Evolutionary conservation across 2,329 filamentous ascomycete species (phyloP).

Genomic region (Aureobasidium uvarum): DNA sequence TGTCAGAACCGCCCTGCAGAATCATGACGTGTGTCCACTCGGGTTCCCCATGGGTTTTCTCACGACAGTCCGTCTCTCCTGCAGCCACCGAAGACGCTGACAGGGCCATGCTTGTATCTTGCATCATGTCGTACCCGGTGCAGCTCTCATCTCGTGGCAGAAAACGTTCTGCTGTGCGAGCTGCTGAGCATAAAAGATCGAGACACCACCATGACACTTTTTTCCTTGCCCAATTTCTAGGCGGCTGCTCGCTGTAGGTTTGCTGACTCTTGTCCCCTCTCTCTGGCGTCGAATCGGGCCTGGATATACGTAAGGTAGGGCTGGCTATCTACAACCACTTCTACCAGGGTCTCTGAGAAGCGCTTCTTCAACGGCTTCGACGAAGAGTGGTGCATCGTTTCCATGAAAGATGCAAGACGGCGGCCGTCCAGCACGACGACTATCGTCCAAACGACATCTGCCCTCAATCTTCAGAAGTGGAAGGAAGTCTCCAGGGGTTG

Average conservation of each 20-base stretch:
- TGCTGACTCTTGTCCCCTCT: no score
- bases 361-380: no score
- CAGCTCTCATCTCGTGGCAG: not conserved
- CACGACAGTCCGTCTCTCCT: not conserved
- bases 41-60: conserved; percentile 3
- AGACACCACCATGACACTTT: not conserved
- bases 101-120: conserved; percentile 22
- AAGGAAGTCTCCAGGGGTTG: not conserved
- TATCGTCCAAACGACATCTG: conserved; percentile 5
- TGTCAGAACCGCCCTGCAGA: not conserved
- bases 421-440: not conserved
- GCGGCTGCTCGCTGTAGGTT: not conserved
- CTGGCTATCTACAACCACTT: not conserved
- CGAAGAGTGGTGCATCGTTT: not conserved
- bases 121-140: conserved; percentile 5
- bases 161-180: not conserved
- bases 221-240: not conserved
- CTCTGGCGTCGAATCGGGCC: not conserved
- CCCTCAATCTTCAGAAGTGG: conserved; percentile 17
- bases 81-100: not conserved
- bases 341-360: not conserved
- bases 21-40: conserved; percentile 20
- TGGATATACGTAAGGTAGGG: not conserved
- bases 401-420: conserved; percentile 16
- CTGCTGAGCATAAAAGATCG: not conserved